These are phyloP conservation scores for Trichoderma reesei DNA, from an alignment of 495 filamentous ascomycete species.

Conservation along the genomic window DNA sequence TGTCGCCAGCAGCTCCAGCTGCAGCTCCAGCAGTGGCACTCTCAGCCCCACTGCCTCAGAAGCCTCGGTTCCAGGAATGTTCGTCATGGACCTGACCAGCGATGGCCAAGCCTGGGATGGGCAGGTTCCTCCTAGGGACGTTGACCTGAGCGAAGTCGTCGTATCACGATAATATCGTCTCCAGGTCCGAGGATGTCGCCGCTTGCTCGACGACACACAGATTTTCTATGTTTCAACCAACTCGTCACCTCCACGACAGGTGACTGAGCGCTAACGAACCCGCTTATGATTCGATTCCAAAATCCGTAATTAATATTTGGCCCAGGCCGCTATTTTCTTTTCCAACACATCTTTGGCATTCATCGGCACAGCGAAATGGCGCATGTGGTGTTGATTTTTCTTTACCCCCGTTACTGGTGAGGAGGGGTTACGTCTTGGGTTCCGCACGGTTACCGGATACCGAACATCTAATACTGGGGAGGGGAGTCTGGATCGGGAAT, in stretches of 20 bases:
- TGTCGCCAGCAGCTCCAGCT: slow-evolving; percentile 30
- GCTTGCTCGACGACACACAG: neutral
- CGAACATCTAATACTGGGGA: slow-evolving; percentile 4
- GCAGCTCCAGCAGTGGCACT: slow-evolving; percentile 30
- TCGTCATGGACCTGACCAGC: slow-evolving; percentile 17
- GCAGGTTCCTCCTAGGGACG: slow-evolving; percentile 15
- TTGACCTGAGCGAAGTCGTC: slow-evolving; percentile 24
- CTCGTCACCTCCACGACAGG: neutral
- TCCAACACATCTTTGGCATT: slow-evolving; percentile 8
- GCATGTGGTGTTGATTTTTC: slow-evolving; percentile 5
- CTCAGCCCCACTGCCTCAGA: slow-evolving; percentile 30
- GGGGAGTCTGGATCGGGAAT: slow-evolving; percentile 3
- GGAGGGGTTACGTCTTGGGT: neutral
- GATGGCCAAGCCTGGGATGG: slow-evolving; percentile 25
- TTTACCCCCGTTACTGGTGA: neutral
- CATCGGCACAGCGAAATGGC: slow-evolving; percentile 11
- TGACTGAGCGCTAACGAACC: slow-evolving; percentile 3
- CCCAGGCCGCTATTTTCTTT: slow-evolving; percentile 1
- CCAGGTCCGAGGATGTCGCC: neutral
- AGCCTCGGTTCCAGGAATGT: slow-evolving; percentile 18
- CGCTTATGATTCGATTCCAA: slow-evolving; percentile 6
- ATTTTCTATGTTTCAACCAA: slow-evolving; percentile 1
- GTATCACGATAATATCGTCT: slow-evolving; percentile 17
- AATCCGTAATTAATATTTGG: slow-evolving; percentile 8
- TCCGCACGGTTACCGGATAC: neutral